Evolutionary conservation across 2,329 filamentous ascomycete genomes (phyloP).

Genomic region (Dothistroma septosporum): DNA sequence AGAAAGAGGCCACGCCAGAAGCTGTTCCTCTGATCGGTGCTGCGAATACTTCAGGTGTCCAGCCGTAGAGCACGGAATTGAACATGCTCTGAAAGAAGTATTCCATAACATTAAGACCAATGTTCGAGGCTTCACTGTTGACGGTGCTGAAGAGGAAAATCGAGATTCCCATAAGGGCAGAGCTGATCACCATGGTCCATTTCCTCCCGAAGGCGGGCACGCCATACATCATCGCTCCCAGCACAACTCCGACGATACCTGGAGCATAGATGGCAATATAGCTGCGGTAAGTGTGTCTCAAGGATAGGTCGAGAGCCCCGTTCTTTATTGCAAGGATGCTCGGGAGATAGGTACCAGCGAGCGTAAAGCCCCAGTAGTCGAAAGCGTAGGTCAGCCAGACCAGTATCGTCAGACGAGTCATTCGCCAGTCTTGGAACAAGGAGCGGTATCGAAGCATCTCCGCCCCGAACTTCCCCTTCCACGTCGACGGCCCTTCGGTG

Average conservation of each 20-base stretch:
- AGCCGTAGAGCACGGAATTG: constrained; percentile 51
- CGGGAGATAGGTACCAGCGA: constrained; percentile 48
- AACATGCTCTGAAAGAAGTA: constrained; percentile 53
- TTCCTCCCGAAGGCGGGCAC: constrained; percentile 43
- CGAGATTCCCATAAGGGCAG: constrained; percentile 41
- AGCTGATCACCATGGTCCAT: constrained; percentile 44
- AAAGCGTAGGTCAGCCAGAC: constrained; percentile 52
- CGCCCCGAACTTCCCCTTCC: background rate
- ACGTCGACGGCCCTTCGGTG: background rate
- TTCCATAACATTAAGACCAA: constrained; percentile 50
- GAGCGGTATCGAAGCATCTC: constrained; percentile 36
- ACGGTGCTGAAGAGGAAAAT: constrained; percentile 47
- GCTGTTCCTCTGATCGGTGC: constrained; percentile 36
- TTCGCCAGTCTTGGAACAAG: constrained; percentile 42
- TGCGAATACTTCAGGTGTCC: constrained; percentile 49
- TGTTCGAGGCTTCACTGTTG: constrained; percentile 46
- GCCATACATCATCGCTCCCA: constrained; percentile 50
- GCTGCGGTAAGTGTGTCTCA: constrained; percentile 47
- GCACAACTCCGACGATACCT: constrained; percentile 50
- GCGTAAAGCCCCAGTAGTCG: constrained; percentile 50
- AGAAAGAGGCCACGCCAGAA: constrained; percentile 56
- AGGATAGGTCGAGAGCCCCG: constrained; percentile 41
- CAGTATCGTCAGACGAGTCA: constrained; percentile 46
- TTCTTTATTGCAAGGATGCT: constrained; percentile 51
- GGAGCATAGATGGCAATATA: constrained; percentile 55